Percentiles rank a stretch among this genome's conserved stretches.
Conservation (phyloP, 2,329 filamentous ascomycete genomes). For the Cladorrhinum sp. region DNA sequence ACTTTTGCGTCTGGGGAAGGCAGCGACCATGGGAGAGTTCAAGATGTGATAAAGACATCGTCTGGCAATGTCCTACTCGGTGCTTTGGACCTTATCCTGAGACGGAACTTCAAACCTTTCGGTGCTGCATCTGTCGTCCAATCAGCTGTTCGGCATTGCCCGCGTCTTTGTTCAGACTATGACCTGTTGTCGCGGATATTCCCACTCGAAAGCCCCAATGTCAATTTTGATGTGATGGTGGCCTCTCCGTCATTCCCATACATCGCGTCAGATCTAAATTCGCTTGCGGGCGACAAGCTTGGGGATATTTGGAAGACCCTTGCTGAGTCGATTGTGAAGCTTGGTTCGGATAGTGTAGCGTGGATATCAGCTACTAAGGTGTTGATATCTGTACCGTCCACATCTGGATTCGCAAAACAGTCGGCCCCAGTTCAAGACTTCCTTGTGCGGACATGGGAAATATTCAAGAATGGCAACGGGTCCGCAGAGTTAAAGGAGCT, state of each 20-base stretch:
- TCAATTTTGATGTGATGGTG: slow-evolving; percentile 56
- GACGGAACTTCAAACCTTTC: slow-evolving; percentile 56
- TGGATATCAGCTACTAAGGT: slow-evolving; percentile 37
- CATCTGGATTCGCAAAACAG: slow-evolving; percentile 38
- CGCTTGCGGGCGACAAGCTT: slow-evolving; percentile 47
- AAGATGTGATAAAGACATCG: slow-evolving; percentile 25
- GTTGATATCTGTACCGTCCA: slow-evolving; percentile 47
- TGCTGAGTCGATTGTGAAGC: slow-evolving; percentile 40
- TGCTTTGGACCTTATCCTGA: slow-evolving; percentile 43
- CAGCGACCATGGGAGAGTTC: slow-evolving; percentile 3
- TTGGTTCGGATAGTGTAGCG: slow-evolving; percentile 28
- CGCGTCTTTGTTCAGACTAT: slow-evolving; percentile 37
- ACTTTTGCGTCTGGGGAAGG: slow-evolving; percentile 40
- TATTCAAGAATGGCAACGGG: slow-evolving; percentile 35
- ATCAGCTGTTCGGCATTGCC: slow-evolving; percentile 40
- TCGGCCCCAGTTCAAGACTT: slow-evolving; percentile 45
- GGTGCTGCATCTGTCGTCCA: slow-evolving; percentile 49
- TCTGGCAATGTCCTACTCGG: slow-evolving; percentile 36
- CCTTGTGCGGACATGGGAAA: slow-evolving; percentile 40
- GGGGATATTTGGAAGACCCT: slow-evolving; percentile 45
- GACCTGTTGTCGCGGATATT: slow-evolving; percentile 44
- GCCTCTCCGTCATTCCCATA: slow-evolving; percentile 66
- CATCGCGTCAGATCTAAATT: slow-evolving; percentile 63
- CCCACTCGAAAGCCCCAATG: slow-evolving; percentile 48
- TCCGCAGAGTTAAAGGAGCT: slow-evolving; percentile 40